Evolutionary conservation across 306 rosid species (phyloP), one percentile per base, ranked within the genome.

Genomic region (Astragalus glycyphyllos): DNA sequence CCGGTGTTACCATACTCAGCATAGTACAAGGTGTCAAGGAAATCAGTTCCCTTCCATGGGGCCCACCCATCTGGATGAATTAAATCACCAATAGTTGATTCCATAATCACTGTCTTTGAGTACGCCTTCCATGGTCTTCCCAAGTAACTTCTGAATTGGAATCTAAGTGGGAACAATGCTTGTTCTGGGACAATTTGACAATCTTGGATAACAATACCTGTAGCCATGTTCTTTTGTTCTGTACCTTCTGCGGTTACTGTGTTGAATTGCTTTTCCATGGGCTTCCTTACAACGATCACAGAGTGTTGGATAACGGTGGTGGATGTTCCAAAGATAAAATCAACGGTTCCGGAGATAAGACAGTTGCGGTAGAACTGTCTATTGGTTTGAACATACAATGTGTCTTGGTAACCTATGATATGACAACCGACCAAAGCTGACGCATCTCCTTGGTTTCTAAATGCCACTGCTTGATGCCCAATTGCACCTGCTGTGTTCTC

Each of bases 311-410:
- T 85, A 15, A 85, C 6, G 0, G 81, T 53, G 0, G 77, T 0
- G 0, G 88, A 75, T 5, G 61, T 68, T 0, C 97, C 96, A 6
- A 91, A 91, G 69, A 91, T 88, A 85, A 78, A 91, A 65, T 91
- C 97, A 0, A 91, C 42, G 0, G 94, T 89, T 5, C 97, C 97
- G 0, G 89, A 83, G 45, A 91, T 78, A 5, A 78, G 86, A 14
- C 97, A 86, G 62, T 91, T 79, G 42, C 96, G 75, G 77, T 81
- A 91, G 85, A 86, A 91, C 26, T 91, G 97, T 12, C 92, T 83
- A 1, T 84, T 71, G 7, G 82, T 5, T 5, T 88, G 92, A 5
- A 20, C 82, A 13, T 85, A 91, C 46, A 88, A 41, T 2, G 89
- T 83, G 76, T 91, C 97, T 67, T 88, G 92, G 75, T 85, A 79